Base-by-base conservation (phyloP, 192 early-diverging fungal genomes). In the Backusella mclennaniae region DNA sequence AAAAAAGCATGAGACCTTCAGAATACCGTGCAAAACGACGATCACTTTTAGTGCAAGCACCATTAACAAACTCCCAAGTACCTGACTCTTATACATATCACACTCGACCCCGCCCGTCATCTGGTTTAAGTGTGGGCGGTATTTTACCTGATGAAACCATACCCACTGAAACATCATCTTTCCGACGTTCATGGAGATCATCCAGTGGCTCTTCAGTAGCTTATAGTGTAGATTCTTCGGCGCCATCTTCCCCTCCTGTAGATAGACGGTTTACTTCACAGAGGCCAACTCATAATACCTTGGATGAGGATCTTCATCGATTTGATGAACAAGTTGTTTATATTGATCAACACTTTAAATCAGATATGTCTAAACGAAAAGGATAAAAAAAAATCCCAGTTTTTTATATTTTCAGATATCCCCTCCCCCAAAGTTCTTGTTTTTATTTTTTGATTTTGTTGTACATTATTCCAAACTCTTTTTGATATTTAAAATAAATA, bases 21-120 rank as follows among this genome's bases (percentile, higher is more conserved):
- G 71, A 81, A 35, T 81, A 81, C 46, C 41, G 80, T 44, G 80
- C 80, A 26, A 81, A 81, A 31, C 80, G 80, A 15, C 53, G 80
- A 73, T 81, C 80, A 21, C 42, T 81, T 33, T 49, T 81, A 26
- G 46, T 68, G 46, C 69, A 78, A 73, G 33, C 77, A 52, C 42
- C 77, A 21, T 11, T 31, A 23, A 15, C 35, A n/a, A 21, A 39
- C n/a, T 39, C 67, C 1, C 21, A 35, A 39, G 11, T 17, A 9
- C 11, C 12, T 29, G 41, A 63, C 36, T 4, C 38, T 19, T 19
- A 74, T 11, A 14, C n/a, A 15, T 35, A 59, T 12, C 19, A 38
- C 11, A 53, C 39, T 15, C 75, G 67, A 29, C n/a, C 46, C 8
- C 29, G 67, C 1, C 46, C 76, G 19, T 71, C 69, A 29, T 42